Evolutionary conservation across 495 filamentous ascomycete species (phyloP).

Genomic region (Xylaria bambusicola): DNA sequence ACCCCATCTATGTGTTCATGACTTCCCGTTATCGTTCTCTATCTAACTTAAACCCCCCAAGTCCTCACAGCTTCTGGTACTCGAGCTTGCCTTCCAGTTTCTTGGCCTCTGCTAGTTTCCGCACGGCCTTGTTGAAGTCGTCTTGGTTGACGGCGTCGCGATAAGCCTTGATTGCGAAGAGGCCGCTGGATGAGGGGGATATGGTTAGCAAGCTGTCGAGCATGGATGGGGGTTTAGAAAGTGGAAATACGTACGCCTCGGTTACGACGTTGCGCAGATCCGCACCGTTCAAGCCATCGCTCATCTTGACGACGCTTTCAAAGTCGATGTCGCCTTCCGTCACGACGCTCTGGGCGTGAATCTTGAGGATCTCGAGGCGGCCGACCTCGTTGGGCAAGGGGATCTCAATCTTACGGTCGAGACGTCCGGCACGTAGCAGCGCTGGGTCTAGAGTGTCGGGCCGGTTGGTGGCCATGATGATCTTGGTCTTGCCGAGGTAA

Average conservation of each 20-base stretch:
- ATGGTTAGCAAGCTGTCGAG: constrained; percentile 31
- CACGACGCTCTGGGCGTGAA: constrained; percentile 83
- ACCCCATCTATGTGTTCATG: neutral
- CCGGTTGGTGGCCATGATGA: constrained; percentile 99
- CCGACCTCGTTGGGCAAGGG: constrained; percentile 99
- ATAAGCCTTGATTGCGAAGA: constrained; percentile 98
- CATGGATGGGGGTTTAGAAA: too few species aligned
- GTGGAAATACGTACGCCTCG: constrained; percentile 83
- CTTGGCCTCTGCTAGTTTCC: constrained; percentile 96
- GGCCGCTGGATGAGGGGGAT: constrained; percentile 61
- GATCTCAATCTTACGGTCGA: constrained; percentile 99
- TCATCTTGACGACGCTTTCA: constrained; percentile 99
- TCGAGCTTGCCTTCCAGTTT: constrained; percentile 97
- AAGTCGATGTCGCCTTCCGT: constrained; percentile 97
- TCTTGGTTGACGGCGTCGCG: constrained; percentile 95
- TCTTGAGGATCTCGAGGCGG: constrained; percentile 97
- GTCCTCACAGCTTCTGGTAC: constrained; percentile 89
- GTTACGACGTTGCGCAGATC: constrained; percentile 98
- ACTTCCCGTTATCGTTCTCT: neutral
- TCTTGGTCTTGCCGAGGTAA: constrained; percentile 99
- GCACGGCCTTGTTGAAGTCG: constrained; percentile 97
- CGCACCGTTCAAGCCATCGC: constrained; percentile 94
- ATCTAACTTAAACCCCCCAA: neutral
- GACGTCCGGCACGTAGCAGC: constrained; percentile 85
- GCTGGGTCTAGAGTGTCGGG: constrained; percentile 98